Percentiles rank a stretch among this genome's conserved stretches.
Evolutionary conservation across 345 rosid species (phyloP).

Genomic region (Noccaea caerulescens): DNA sequence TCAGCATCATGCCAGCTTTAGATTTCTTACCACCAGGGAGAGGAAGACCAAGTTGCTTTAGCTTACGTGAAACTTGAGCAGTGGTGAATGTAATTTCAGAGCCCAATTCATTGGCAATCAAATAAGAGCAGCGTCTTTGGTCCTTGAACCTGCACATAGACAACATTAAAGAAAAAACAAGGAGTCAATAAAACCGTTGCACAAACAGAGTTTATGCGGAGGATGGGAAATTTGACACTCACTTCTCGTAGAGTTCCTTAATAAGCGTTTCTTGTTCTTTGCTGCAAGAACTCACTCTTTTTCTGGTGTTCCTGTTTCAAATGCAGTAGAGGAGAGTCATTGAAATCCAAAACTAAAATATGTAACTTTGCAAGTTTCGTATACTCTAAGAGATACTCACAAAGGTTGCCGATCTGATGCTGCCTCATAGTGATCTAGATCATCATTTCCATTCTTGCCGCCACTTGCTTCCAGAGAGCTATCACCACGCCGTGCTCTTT

Average conservation of each 20-base stretch:
- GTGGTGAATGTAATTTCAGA: conserved; percentile 61
- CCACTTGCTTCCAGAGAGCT: conserved; percentile 39
- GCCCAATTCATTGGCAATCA: conserved; percentile 78
- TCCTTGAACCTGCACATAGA: conserved; percentile 67
- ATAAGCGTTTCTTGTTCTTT: conserved; percentile 79
- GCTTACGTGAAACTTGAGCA: conserved; percentile 77
- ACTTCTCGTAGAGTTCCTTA: conserved; percentile 76
- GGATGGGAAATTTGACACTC: conserved; percentile 46
- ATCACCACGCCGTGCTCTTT: conserved; percentile 52
- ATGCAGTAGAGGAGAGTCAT: conserved; percentile 27
- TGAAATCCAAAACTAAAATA: conserved; percentile 30
- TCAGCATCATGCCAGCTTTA: conserved; percentile 49
- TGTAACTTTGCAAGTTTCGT: neutral
- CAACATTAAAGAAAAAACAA: conserved; percentile 1
- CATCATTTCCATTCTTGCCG: conserved; percentile 43
- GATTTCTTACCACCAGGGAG: conserved; percentile 52
- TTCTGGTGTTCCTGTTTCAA: conserved; percentile 66
- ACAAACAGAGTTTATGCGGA: conserved; percentile 10
- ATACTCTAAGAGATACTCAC: conserved; percentile 52
- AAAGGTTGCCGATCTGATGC: conserved; percentile 47
- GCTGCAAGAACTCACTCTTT: conserved; percentile 67
- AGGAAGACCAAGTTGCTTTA: conserved; percentile 80
- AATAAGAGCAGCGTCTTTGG: conserved; percentile 68
- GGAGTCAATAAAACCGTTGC: conserved; percentile 20
- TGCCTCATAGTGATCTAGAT: conserved; percentile 47